Evolutionary conservation across 2,329 filamentous ascomycete genomes (phyloP), one percentile per base, ranked within the genome.

Genomic region (Aspergillus sp.): DNA sequence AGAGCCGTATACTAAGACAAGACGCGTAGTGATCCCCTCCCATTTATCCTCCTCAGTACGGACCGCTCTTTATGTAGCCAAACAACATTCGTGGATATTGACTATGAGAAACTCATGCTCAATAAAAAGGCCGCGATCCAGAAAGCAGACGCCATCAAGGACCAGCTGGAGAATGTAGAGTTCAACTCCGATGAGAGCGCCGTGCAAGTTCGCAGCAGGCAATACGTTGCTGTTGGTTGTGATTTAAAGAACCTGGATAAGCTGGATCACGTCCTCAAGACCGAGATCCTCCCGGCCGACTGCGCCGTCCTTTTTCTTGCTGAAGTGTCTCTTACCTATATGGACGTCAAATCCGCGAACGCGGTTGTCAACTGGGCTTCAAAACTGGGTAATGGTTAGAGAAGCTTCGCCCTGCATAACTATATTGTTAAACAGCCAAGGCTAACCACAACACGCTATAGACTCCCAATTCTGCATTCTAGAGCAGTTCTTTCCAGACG

Each of bases 291-390:
- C 40, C 70, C 88, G 15, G 70, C 81, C 1, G 77, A 83, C 7
- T 86, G 83, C 58, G 80, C 82, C 3, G 82, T 96, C 2, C 78
- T 97, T 22, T 96, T 95, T 66, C 83, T 92, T 24, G 92, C 92
- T 1, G 93, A 98, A 74, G 92, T 96, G 13, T 96, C 92, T 3
- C 85, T 96, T 41, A 95, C 91, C 1, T 96, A 96, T 67, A 96
- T 96, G 90, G 86, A 91, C 56, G 84, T 86, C 2, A 73, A 83
- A 20, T 86, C 86, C 41, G 87, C 91, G 5, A 88, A 96, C 76
- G 80, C 82, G 15, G 79, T 97, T 8, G 87, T 97, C 30, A 71
- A 80, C 51, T 97, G 91, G 91, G 88, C 89, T n/a, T 85, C 86
- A 54, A 84, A 77, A 11, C 79, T 96, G 50, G 82, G 85, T 12